phyloP scores from a whole-genome alignment of 2,329 filamentous ascomycete species.

The Stemphylium lycopersici region DNA sequence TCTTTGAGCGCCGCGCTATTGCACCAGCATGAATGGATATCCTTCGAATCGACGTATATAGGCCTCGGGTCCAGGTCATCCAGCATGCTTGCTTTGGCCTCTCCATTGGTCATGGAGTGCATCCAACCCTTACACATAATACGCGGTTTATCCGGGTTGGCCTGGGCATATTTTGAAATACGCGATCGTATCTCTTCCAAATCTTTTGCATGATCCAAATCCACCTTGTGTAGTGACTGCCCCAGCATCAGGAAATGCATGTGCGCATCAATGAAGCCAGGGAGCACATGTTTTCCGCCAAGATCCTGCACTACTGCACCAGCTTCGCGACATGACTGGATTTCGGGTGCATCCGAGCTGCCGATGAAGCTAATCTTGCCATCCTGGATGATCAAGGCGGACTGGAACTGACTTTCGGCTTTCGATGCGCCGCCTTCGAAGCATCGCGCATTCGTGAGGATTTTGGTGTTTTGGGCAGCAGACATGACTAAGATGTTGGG shows the following conservation, averaged over 20 bases:
- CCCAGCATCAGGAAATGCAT: conserved; percentile 64
- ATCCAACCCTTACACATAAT: conserved; percentile 63
- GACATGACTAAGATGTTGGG: conserved; percentile 15
- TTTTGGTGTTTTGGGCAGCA: conserved; percentile 8
- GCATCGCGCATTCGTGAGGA: conserved; percentile 40
- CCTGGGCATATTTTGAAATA: conserved; percentile 54
- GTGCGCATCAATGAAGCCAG: conserved; percentile 64
- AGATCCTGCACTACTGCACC: conserved; percentile 43
- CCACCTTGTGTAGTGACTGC: conserved; percentile 60
- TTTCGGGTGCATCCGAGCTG: conserved; percentile 19
- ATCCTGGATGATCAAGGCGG: conserved; percentile 50
- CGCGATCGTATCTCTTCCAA: conserved; percentile 57
- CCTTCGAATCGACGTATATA: conserved; percentile 64
- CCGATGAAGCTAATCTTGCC: conserved; percentile 54
- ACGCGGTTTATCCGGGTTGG: conserved; percentile 54
- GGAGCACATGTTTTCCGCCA: conserved; percentile 52
- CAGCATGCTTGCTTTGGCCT: conserved; percentile 57
- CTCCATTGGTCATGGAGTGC: conserved; percentile 61
- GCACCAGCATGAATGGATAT: conserved; percentile 64
- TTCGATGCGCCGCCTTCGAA: conserved; percentile 19
- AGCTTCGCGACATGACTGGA: conserved; percentile 35
- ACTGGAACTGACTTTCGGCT: conserved; percentile 15
- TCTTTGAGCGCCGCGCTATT: conserved; percentile 60
- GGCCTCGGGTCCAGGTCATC: conserved; percentile 60
- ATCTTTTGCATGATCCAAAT: conserved; percentile 55